A percentile compares a stretch with the other conserved stretches of the same genome.
Evolutionary conservation across 257 asterid species (phyloP).

Genomic region (Solanum stenotomum): DNA sequence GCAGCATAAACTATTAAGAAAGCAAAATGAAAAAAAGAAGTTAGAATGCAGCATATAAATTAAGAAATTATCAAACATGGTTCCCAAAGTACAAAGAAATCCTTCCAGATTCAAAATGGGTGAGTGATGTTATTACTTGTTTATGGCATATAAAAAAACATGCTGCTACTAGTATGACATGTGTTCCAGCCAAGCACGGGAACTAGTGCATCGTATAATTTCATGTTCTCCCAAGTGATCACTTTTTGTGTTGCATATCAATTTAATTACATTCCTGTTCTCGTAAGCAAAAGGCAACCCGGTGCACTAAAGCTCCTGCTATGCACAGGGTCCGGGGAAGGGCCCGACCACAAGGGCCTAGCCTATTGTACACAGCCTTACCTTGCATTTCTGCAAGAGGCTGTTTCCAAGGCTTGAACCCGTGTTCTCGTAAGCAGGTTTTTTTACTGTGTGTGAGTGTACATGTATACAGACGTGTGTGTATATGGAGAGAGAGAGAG

Average conservation of each 20-base stretch:
- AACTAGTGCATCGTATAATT: neutral
- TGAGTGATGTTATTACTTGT: neutral
- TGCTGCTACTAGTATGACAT: neutral
- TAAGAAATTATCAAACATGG: neutral
- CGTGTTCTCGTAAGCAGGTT: neutral
- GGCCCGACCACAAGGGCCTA: neutral
- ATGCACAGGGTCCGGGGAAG: no score
- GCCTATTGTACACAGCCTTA: neutral
- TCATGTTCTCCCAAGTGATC: neutral
- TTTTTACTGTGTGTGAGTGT: neutral
- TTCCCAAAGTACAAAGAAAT: neutral
- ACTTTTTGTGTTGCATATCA: neutral
- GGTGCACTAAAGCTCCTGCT: no score
- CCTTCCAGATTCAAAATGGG: neutral
- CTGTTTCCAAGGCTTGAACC: neutral
- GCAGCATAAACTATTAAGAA: slow-evolving; percentile 65
- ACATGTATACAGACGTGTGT: neutral
- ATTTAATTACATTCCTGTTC: neutral
- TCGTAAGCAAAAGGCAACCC: neutral
- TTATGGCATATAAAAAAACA: neutral
- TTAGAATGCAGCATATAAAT: neutral
- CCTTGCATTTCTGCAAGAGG: neutral
- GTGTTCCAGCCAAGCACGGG: neutral
- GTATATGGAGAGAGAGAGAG: slow-evolving; percentile 6
- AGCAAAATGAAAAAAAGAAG: neutral